Evolutionary conservation across 148 eudicot species (phyloP).

Genomic region (Spergularia marina): DNA sequence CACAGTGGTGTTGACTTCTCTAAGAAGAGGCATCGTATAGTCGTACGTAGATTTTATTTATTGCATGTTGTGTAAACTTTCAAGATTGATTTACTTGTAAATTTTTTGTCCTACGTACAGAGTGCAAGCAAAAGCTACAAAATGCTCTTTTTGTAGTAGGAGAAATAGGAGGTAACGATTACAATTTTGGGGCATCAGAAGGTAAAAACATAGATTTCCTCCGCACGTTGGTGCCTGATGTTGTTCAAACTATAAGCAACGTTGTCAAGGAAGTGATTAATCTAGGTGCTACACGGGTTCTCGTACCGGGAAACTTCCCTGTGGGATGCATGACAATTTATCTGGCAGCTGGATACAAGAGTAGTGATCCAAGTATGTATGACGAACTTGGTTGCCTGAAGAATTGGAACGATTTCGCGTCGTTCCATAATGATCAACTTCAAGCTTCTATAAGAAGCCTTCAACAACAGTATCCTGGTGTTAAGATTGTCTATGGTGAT

Average conservation of each 20-base stretch:
- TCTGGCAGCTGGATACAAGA: background rate
- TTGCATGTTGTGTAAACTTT: too few relatives aligned
- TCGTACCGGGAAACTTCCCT: conserved; percentile 30
- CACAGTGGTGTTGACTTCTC: too few relatives aligned
- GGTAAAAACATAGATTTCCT: conserved; percentile 15
- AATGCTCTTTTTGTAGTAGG: conserved; percentile 35
- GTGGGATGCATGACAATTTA: conserved; percentile 25
- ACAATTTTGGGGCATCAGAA: conserved; percentile 19
- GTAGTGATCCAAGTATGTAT: background rate
- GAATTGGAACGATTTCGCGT: conserved; percentile 3
- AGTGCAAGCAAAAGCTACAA: conserved; percentile 21
- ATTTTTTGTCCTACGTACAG: background rate
- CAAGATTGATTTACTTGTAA: too few relatives aligned
- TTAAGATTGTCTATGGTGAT: conserved; percentile 18
- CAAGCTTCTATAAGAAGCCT: conserved; percentile 12
- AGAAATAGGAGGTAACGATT: conserved; percentile 47
- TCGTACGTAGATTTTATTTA: too few relatives aligned
- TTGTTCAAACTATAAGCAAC: conserved; percentile 23
- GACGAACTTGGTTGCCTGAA: conserved; percentile 20
- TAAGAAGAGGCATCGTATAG: too few relatives aligned
- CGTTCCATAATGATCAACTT: conserved; percentile 5
- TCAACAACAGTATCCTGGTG: conserved; percentile 6
- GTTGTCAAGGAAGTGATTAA: conserved; percentile 23
- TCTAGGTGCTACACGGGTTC: conserved; percentile 16
- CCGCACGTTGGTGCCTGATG: conserved; percentile 19